Evolutionary conservation across 1,139 yeast species (phyloP).

Genomic region (Eremothecium coryli): DNA sequence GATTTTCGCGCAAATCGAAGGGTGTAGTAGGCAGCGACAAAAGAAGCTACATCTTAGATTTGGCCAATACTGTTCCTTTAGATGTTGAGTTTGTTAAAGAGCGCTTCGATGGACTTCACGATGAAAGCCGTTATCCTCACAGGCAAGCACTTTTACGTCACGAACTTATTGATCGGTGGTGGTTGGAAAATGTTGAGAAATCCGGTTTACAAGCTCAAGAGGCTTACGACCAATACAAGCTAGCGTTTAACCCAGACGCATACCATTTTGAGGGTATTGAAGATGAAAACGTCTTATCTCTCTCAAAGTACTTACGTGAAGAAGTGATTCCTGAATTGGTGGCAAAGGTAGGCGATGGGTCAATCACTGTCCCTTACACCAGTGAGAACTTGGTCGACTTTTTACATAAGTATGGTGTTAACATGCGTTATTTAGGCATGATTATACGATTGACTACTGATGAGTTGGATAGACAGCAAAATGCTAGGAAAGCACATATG

Average conservation of each 20-base stretch:
- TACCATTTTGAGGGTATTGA: constrained; percentile 49
- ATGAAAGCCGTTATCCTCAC: constrained; percentile 61
- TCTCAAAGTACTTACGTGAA: constrained; percentile 53
- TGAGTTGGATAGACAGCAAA: constrained; percentile 24
- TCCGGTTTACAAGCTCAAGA: constrained; percentile 35
- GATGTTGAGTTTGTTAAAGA: constrained; percentile 68
- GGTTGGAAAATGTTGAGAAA: constrained; percentile 58
- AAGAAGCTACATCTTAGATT: constrained; percentile 73
- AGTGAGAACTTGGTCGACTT: constrained; percentile 62
- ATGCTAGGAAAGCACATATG: constrained; percentile 21
- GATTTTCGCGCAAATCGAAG: constrained; percentile 70
- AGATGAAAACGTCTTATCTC: constrained; percentile 51
- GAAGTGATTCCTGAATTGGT: constrained; percentile 59
- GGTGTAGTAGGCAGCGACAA: constrained; percentile 84
- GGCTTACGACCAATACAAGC: constrained; percentile 49
- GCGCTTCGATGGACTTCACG: constrained; percentile 35
- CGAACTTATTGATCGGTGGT: constrained; percentile 89
- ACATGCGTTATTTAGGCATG: constrained; percentile 76
- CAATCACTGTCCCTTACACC: constrained; percentile 62
- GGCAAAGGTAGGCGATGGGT: constrained; percentile 37
- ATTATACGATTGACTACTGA: constrained; percentile 29
- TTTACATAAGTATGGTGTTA: constrained; percentile 78
- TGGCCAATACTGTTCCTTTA: constrained; percentile 74
- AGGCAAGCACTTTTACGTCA: constrained; percentile 68
- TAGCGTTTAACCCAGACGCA: constrained; percentile 73